phyloP scores from a whole-genome alignment of 352 stramenopile genomes.

The Phytopythium cucurbitacearum region DNA sequence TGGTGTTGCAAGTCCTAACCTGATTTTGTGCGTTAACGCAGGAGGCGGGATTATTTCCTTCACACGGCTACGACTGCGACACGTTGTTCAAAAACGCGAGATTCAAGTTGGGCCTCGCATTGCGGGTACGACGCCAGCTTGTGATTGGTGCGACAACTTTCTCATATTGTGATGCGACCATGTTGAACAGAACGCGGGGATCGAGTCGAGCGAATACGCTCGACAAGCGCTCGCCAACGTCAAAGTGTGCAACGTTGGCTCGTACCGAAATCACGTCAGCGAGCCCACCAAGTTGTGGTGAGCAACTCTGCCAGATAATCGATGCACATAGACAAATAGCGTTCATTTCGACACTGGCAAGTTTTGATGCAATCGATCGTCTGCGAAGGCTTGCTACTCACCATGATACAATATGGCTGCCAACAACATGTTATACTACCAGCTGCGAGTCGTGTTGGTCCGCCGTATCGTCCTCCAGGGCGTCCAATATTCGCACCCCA shows the following conservation, averaged over 20 bases:
- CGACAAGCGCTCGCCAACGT: conserved; percentile 59
- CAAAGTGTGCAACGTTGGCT: conserved; percentile 62
- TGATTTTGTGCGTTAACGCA: conserved; percentile 7
- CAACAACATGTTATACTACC: background rate
- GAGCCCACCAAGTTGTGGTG: conserved; percentile 64
- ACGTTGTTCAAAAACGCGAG: conserved; percentile 80
- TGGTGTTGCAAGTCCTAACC: background rate
- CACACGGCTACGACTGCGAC: conserved; percentile 69
- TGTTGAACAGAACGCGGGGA: conserved; percentile 40
- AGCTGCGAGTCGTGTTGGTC: background rate
- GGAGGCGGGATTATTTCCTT: conserved; percentile 68
- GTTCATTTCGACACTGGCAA: too few species aligned
- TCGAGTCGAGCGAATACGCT: conserved; percentile 64
- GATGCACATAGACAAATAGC: too few species aligned
- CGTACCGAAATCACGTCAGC: conserved; percentile 60
- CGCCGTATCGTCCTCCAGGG: conserved; percentile 10
- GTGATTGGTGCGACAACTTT: background rate
- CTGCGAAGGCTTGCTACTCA: too few species aligned
- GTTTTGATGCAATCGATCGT: too few species aligned
- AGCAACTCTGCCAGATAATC: background rate
- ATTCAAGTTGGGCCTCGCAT: conserved; percentile 71
- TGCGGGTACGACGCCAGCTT: conserved; percentile 30
- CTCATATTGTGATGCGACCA: background rate
- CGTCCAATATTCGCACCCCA: conserved; percentile 28
- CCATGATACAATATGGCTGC: too few species aligned